Evolutionary conservation across 495 filamentous ascomycete genomes (phyloP), one percentile per base, ranked within the genome.

Genomic region (Aspergillus biplanus): DNA sequence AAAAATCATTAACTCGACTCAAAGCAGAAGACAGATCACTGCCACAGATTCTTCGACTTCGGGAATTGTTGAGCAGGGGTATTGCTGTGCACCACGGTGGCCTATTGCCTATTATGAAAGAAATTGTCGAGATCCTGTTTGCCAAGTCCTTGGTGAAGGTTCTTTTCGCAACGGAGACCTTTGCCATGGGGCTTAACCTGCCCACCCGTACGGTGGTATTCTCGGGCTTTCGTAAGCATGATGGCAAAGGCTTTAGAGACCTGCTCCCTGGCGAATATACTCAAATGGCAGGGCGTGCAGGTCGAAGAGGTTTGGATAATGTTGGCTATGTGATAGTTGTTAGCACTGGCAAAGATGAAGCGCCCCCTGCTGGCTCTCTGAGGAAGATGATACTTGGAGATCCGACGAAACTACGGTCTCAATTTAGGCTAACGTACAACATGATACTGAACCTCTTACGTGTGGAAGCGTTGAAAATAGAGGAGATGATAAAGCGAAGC

Each of bases 401-500:
- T 68, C 95, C 95, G 35, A 96, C 92, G 50, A 98, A 97, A 80
- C 85, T 99, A 53, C 85, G 91, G 47, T 97, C 93, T 31, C 96
- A 99, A 71, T 99, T 99, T 81, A 86, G 95, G 62, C 83, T 99
- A 46, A 99, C 95, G 1, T 99, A 99, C 80, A 98, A 97, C 74
- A 99, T 99, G 95, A 99, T 99, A 46, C 81, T 99, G 49, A 99
- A 98, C 68, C 84, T 99, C 7, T 81, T 99, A 21, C 89, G 95
- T 18, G 95, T 99, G 16, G 95, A 99, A 77, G 96, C 95, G 7
- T 77, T 99, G 59, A 98, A 97, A 78, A 98, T 99, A 66, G 95
- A 99, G 75, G 95, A 99, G 76, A 99, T 99, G 95, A 99, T 99
- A 79, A 99, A 99, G 82, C 87, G 95, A 65, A 97, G 92, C 73